These are phyloP conservation scores for Tulasnella sp. DNA, from an alignment of 768 basidiomycete genomes.

Conservation along the genomic window DNA sequence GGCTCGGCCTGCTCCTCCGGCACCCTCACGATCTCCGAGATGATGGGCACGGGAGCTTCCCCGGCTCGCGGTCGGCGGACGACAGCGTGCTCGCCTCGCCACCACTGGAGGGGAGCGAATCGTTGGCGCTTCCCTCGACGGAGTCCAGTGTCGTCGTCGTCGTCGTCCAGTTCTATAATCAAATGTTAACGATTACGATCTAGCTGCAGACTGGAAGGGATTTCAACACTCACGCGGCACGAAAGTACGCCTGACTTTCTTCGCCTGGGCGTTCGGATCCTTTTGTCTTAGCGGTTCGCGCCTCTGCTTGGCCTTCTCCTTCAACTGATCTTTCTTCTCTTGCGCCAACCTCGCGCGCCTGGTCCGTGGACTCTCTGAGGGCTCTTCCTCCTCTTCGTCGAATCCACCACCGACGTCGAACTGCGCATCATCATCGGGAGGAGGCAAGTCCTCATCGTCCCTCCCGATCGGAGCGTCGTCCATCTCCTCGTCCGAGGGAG, in stretches of 20 bases:
- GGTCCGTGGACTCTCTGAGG: background rate
- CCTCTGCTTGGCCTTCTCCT: background rate
- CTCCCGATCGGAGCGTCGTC: background rate
- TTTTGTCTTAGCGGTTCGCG: background rate
- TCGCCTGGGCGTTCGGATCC: slow-evolving; percentile 1
- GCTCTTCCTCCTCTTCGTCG: background rate
- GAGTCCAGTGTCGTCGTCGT: background rate
- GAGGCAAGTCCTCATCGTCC: background rate
- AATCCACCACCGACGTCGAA: background rate
- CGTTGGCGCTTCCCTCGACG: slow-evolving; percentile 8
- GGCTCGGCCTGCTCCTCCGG: slow-evolving; percentile 41
- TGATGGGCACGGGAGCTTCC: slow-evolving; percentile 13
- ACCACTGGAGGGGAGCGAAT: slow-evolving; percentile 5
- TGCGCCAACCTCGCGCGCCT: background rate
- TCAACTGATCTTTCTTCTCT: background rate
- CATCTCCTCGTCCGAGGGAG: background rate
- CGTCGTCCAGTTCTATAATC: background rate
- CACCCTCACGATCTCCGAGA: slow-evolving; percentile 28
- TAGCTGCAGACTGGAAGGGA: background rate
- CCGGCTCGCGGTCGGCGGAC: slow-evolving; percentile 2
- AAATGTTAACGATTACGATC: background rate
- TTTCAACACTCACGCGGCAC: background rate
- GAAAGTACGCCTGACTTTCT: background rate
- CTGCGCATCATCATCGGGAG: background rate
- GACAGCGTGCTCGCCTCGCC: slow-evolving; percentile 8